A percentile compares a stretch with the other conserved stretches of the same genome.
Conservation (phyloP, 768 basidiomycete genomes). For the Pleurotus cornucopiae region DNA sequence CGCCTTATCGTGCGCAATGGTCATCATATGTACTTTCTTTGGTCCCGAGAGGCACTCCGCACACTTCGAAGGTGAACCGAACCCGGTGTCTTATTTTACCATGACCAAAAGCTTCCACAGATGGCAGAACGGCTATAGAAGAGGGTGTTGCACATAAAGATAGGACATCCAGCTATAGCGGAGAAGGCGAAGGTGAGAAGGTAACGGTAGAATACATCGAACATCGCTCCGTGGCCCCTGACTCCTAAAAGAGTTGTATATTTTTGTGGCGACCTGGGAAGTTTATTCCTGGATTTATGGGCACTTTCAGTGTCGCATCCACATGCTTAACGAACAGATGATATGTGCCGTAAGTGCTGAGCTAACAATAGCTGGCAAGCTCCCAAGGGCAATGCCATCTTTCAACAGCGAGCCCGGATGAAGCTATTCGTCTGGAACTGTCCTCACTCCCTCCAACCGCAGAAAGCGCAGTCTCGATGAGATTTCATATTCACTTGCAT, state of each 20-base stretch:
- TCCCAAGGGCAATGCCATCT: too few relatives aligned
- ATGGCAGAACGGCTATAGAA: slow-evolving; percentile 1
- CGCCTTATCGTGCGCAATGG: slow-evolving; percentile 11
- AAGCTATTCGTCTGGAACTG: background rate
- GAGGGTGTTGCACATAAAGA: background rate
- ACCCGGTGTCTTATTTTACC: background rate
- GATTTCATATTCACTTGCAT: too few relatives aligned
- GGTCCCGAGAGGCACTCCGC: slow-evolving; percentile 14
- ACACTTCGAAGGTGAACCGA: slow-evolving; percentile 11
- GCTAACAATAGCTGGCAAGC: too few relatives aligned
- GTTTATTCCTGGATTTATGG: too few relatives aligned
- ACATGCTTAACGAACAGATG: too few relatives aligned
- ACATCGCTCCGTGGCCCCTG: background rate
- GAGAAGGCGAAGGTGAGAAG: background rate
- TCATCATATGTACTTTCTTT: slow-evolving; percentile 11
- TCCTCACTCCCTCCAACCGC: slow-evolving; percentile 3
- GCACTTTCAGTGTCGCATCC: too few relatives aligned
- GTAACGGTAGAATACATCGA: background rate
- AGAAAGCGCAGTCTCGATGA: background rate
- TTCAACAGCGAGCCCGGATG: too few relatives aligned
- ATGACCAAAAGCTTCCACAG: background rate
- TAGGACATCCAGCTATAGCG: background rate
- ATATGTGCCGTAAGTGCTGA: too few relatives aligned
- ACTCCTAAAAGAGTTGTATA: too few relatives aligned
- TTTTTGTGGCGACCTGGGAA: too few relatives aligned